Percentiles rank a stretch among this genome's conserved stretches.
Evolutionary conservation across 1,284 basidiomycete genomes (phyloP).

Genomic region (Fomitopsis pinicola): DNA sequence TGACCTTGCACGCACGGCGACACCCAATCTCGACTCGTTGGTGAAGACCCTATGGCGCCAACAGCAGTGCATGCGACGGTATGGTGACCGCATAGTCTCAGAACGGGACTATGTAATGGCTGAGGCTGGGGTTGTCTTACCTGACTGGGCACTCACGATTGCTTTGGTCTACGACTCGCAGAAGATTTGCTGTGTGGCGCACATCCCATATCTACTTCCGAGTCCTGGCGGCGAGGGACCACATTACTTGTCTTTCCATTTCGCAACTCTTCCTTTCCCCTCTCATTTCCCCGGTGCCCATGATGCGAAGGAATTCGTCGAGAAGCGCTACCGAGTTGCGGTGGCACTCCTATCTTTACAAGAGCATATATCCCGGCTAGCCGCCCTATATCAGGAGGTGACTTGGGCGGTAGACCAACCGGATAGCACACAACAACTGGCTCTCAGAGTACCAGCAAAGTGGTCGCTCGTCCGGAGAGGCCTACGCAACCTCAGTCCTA

Average conservation of each 20-base stretch:
- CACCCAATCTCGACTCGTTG: background rate
- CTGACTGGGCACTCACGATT: background rate
- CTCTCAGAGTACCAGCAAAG: too few relatives aligned
- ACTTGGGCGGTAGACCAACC: too few relatives aligned
- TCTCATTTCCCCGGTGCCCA: background rate
- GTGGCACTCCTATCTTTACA: background rate
- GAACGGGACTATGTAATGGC: background rate
- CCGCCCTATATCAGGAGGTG: background rate
- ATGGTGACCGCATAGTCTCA: background rate
- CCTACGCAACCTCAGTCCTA: too few relatives aligned
- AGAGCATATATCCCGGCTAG: background rate
- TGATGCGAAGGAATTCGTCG: background rate
- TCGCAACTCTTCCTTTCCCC: background rate
- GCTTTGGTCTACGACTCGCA: background rate
- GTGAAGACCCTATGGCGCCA: background rate
- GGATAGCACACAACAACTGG: too few relatives aligned
- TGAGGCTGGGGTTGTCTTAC: background rate
- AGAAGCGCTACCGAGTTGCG: background rate
- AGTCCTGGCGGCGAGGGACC: background rate
- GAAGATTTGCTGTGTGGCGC: background rate
- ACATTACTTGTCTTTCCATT: background rate
- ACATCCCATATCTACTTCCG: background rate
- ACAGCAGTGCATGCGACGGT: background rate
- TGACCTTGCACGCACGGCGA: background rate
- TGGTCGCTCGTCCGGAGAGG: too few relatives aligned